phyloP scores from a whole-genome alignment of 1,284 basidiomycete species.

The Moniliella sp. region DNA sequence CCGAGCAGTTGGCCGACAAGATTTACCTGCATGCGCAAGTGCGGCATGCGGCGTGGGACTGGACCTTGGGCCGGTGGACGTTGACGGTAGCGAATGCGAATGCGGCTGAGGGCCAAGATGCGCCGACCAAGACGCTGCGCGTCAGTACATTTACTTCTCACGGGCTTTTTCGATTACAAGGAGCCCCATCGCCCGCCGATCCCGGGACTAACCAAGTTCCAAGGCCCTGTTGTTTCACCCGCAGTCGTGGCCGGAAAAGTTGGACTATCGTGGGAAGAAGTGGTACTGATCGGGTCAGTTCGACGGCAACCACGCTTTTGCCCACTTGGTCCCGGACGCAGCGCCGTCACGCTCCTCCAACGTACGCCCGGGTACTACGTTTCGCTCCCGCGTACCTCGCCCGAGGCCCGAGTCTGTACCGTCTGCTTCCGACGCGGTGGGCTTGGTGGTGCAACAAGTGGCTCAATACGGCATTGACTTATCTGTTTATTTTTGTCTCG shows the following conservation, averaged over 20 bases:
- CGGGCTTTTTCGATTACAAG: slow-evolving; percentile 27
- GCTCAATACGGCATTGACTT: slow-evolving; percentile 6
- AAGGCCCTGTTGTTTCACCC: slow-evolving; percentile 25
- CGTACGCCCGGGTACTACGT: slow-evolving; percentile 27
- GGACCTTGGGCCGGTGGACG: too few relatives aligned
- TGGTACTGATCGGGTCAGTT: slow-evolving; percentile 30
- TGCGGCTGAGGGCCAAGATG: too few relatives aligned
- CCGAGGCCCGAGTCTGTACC: slow-evolving; percentile 14
- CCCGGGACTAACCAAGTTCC: slow-evolving; percentile 23
- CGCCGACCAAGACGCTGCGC: slow-evolving; percentile 8
- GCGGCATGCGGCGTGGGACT: too few relatives aligned
- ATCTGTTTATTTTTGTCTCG: slow-evolving; percentile 23
- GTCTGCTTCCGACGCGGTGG: slow-evolving; percentile 10
- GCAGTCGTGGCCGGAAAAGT: slow-evolving; percentile 3
- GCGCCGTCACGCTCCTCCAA: slow-evolving; percentile 26
- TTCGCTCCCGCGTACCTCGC: slow-evolving; percentile 15
- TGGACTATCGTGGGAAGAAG: slow-evolving; percentile 25
- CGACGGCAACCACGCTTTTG: slow-evolving; percentile 27
- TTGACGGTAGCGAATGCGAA: too few relatives aligned
- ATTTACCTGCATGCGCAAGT: too few relatives aligned
- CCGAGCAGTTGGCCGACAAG: too few relatives aligned
- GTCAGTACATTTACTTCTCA: slow-evolving; percentile 14
- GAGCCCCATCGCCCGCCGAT: slow-evolving; percentile 16
- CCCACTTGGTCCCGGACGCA: slow-evolving; percentile 18
- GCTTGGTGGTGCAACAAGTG: slow-evolving; percentile 8